A percentile compares a stretch with the other conserved stretches of the same genome.
Conservation (phyloP, 2,329 filamentous ascomycete species). For the Thielaviopsis ethacetica region DNA sequence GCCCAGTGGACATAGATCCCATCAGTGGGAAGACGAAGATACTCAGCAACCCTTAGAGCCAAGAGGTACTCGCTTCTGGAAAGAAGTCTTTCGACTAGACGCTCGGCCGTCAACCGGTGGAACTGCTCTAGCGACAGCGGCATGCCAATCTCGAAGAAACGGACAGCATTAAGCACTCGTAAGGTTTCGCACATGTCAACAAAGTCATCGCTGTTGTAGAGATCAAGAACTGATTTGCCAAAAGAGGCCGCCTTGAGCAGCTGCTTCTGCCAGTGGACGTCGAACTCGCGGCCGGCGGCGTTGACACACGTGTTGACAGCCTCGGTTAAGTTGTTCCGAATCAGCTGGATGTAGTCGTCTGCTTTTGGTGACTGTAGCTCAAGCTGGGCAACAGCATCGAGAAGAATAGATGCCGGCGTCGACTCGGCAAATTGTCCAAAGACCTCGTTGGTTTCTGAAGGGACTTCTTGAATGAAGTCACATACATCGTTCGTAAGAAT, state of each 20-base stretch:
- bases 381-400: conserved; percentile 82
- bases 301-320: conserved; percentile 89
- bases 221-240: conserved; percentile 89
- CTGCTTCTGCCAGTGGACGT: conserved; percentile 82
- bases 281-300: conserved; percentile 85
- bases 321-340: conserved; percentile 71
- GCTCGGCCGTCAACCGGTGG: conserved; percentile 74
- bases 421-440: conserved; percentile 81
- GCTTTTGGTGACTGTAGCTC: conserved; percentile 92
- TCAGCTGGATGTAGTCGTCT: conserved; percentile 93
- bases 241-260: conserved; percentile 93
- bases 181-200: conserved; percentile 95
- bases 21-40: conserved; percentile 71
- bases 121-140: conserved; percentile 91
- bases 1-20: conserved; percentile 96
- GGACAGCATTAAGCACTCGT: conserved; percentile 78
- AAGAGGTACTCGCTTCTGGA: conserved; percentile 84
- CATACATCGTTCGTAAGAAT: conserved; percentile 87
- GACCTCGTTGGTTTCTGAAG: conserved; percentile 70
- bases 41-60: conserved; percentile 74
- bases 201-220: conserved; percentile 97
- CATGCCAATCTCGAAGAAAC: conserved; percentile 80
- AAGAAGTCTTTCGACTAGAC: conserved; percentile 69
- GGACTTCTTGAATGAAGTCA: conserved; percentile 91
- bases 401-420: conserved; percentile 75